Evolutionary conservation across 2,329 filamentous ascomycete species (phyloP).

Genomic region (Penicillium brevicompactum): DNA sequence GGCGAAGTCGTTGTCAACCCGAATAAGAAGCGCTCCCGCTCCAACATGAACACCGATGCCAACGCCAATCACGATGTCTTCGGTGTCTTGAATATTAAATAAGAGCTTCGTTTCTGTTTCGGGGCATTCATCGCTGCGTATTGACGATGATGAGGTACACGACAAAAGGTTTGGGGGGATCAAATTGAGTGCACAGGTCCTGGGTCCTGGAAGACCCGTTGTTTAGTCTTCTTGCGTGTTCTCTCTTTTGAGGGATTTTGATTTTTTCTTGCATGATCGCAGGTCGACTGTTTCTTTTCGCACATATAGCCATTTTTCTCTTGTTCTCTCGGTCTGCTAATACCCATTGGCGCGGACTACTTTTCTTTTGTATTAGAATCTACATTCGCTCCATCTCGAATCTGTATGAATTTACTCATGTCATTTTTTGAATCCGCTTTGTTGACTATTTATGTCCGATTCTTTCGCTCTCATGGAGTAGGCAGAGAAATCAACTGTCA

Average conservation of each 20-base stretch:
- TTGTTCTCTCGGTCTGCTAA: slow-evolving; percentile 20
- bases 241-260: slow-evolving; percentile 3
- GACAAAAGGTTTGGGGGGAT: slow-evolving; percentile 12
- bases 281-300: slow-evolving; percentile 29
- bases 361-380: slow-evolving; percentile 7
- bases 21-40: slow-evolving; percentile 35
- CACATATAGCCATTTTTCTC: slow-evolving; percentile 22
- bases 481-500: too few relatives aligned
- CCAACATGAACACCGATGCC: slow-evolving; percentile 26
- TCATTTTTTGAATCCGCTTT: not conserved
- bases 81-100: slow-evolving; percentile 41
- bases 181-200: not conserved
- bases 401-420: not conserved
- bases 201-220: slow-evolving; percentile 9
- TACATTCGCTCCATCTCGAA: not conserved
- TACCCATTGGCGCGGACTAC: slow-evolving; percentile 22
- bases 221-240: slow-evolving; percentile 7
- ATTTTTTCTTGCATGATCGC: slow-evolving; percentile 28
- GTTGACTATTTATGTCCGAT: not conserved
- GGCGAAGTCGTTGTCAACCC: slow-evolving; percentile 48
- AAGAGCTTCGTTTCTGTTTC: slow-evolving; percentile 4
- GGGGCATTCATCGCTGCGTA: slow-evolving; percentile 7
- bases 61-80: slow-evolving; percentile 39
- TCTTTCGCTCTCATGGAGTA: too few relatives aligned
- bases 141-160: slow-evolving; percentile 17